Percentiles rank a stretch among this genome's conserved stretches.
Evolutionary conservation across 257 asterid genomes (phyloP).

Genomic region (Penstemon eatonii): DNA sequence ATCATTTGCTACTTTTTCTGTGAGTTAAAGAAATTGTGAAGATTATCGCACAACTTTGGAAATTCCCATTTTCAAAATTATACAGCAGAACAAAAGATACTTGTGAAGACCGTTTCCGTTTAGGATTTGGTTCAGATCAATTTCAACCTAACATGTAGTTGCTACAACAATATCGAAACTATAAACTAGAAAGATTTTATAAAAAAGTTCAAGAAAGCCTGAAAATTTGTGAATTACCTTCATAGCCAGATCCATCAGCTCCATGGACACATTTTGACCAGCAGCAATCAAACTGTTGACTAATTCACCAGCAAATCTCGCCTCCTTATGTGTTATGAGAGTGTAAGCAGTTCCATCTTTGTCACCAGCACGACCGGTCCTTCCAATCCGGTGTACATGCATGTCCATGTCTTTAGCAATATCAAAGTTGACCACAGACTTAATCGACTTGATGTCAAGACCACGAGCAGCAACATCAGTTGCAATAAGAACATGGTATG

Average conservation of each 20-base stretch:
- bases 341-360: slow-evolving; percentile 98
- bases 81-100: neutral
- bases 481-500: slow-evolving; percentile 89
- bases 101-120: neutral
- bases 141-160: neutral
- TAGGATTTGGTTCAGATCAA: slow-evolving; percentile 3
- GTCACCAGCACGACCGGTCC: slow-evolving; percentile 99
- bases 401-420: slow-evolving; percentile 98
- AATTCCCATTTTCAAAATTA: neutral
- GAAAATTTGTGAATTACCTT: slow-evolving; percentile 53
- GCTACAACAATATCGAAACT: neutral
- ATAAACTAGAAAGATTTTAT: neutral
- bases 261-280: slow-evolving; percentile 80
- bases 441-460: slow-evolving; percentile 95
- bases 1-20: neutral
- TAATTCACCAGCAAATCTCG: slow-evolving; percentile 93
- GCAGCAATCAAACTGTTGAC: slow-evolving; percentile 95
- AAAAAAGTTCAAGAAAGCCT: neutral
- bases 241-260: slow-evolving; percentile 99
- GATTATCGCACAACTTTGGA: neutral
- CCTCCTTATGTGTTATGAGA: slow-evolving; percentile 88
- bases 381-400: slow-evolving; percentile 99
- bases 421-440: slow-evolving; percentile 93
- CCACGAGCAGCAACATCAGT: slow-evolving; percentile 99
- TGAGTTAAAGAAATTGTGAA: neutral